Conservation (phyloP, 768 basidiomycete species). For the Podaxis rugospora region DNA sequence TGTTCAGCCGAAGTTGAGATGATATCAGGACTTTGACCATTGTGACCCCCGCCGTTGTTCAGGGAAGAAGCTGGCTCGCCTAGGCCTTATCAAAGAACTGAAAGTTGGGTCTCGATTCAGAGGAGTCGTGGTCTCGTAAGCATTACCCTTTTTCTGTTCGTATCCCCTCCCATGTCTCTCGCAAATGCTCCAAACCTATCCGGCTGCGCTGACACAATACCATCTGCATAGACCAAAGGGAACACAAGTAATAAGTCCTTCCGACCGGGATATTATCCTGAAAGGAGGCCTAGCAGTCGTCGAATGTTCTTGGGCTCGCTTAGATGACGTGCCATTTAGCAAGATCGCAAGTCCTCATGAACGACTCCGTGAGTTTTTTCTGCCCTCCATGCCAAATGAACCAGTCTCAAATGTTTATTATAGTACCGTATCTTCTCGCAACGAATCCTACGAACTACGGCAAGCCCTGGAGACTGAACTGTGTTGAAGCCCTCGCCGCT, state of each 20-base stretch:
- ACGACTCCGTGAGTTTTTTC: conserved; percentile 69
- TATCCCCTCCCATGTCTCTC: background rate
- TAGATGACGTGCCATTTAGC: conserved; percentile 91
- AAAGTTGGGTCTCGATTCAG: conserved; percentile 82
- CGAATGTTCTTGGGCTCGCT: conserved; percentile 96
- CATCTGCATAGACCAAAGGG: conserved; percentile 68
- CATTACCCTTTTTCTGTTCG: background rate
- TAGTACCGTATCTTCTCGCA: conserved; percentile 94
- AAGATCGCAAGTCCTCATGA: conserved; percentile 95
- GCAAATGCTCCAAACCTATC: background rate
- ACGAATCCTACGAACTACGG: conserved; percentile 98
- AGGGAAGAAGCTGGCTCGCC: conserved; percentile 87
- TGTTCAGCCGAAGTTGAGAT: background rate
- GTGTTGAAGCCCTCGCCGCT: conserved; percentile 91
- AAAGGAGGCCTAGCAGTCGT: conserved; percentile 88
- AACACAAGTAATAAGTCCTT: conserved; percentile 69
- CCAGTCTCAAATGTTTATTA: background rate
- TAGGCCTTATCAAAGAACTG: conserved; percentile 81
- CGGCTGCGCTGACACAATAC: background rate
- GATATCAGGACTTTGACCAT: conserved; percentile 91
- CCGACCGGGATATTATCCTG: conserved; percentile 77
- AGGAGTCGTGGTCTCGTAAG: conserved; percentile 93
- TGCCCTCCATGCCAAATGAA: background rate
- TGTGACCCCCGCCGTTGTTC: conserved; percentile 83
- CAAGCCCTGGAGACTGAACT: conserved; percentile 94